Evolutionary conservation across 1,284 basidiomycete genomes (phyloP).

Genomic region (Kalmanozyma brasiliensis): DNA sequence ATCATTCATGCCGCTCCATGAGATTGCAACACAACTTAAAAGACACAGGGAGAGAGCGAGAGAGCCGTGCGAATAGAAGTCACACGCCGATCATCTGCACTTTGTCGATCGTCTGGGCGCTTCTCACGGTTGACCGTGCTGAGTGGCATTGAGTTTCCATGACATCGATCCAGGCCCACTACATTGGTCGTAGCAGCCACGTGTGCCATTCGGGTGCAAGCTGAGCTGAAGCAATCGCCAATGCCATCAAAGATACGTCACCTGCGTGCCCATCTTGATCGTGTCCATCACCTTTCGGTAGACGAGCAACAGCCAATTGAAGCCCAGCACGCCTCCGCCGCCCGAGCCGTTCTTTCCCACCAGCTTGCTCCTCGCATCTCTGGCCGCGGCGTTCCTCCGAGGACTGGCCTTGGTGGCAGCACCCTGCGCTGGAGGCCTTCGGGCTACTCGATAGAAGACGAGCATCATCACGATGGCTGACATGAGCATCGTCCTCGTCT

Average conservation of each 20-base stretch:
- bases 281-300: constrained; percentile 45
- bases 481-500: constrained; percentile 36
- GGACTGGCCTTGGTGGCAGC: background rate
- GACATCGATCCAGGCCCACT: no score
- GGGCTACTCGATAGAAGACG: constrained; percentile 31
- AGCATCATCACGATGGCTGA: constrained; percentile 45
- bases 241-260: constrained; percentile 36
- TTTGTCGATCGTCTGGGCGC: constrained; percentile 1
- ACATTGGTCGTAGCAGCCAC: background rate
- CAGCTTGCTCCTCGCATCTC: constrained; percentile 37
- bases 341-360: constrained; percentile 18
- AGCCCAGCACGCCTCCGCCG: constrained; percentile 15
- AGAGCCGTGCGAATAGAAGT: no score
- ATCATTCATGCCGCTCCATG: constrained; percentile 1
- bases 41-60: no score
- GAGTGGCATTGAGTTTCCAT: background rate
- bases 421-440: constrained; percentile 12
- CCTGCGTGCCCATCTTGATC: constrained; percentile 53
- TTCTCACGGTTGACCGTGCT: background rate
- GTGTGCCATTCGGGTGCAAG: no score
- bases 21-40: no score
- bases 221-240: no score
- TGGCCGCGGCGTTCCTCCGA: constrained; percentile 27
- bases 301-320: constrained; percentile 37
- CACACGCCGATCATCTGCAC: background rate